phyloP scores from a whole-genome alignment of 805 yeast species.

The Cephaloascus fragrans region DNA sequence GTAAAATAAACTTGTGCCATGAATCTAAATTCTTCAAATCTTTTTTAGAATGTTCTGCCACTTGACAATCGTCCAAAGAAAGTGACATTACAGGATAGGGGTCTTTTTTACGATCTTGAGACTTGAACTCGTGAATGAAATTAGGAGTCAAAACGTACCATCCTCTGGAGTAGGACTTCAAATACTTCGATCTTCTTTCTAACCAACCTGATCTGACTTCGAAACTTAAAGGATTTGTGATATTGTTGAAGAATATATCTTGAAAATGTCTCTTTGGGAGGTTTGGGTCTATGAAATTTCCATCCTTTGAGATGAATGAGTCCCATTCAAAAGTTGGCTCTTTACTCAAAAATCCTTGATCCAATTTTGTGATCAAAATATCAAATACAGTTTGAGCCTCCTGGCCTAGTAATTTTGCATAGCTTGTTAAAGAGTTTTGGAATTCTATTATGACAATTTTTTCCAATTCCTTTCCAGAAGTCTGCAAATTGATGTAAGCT shows the following conservation, averaged over 20 bases:
- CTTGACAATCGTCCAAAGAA: slow-evolving; percentile 66
- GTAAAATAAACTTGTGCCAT: slow-evolving; percentile 68
- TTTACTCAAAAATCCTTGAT: slow-evolving; percentile 61
- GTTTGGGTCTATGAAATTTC: slow-evolving; percentile 56
- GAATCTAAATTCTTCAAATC: slow-evolving; percentile 47
- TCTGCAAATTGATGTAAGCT: slow-evolving; percentile 79
- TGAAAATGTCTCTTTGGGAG: slow-evolving; percentile 51
- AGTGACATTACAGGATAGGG: slow-evolving; percentile 77
- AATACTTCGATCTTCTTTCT: slow-evolving; percentile 84
- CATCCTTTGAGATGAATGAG: slow-evolving; percentile 63
- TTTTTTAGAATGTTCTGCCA: slow-evolving; percentile 74
- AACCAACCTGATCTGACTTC: slow-evolving; percentile 70
- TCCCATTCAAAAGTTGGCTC: slow-evolving; percentile 87
- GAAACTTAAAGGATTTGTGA: slow-evolving; percentile 56
- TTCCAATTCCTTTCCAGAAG: slow-evolving; percentile 81
- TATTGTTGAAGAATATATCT: slow-evolving; percentile 59
- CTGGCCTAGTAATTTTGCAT: slow-evolving; percentile 60
- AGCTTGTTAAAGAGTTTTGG: slow-evolving; percentile 69
- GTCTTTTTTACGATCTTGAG: slow-evolving; percentile 74
- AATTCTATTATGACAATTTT: slow-evolving; percentile 80
- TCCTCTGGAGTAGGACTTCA: slow-evolving; percentile 84
- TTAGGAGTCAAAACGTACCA: slow-evolving; percentile 88
- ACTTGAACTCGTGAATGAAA: slow-evolving; percentile 83
- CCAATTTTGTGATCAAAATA: slow-evolving; percentile 54
- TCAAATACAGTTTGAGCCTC: slow-evolving; percentile 68